These are phyloP conservation scores for Furcasterigmium furcatum DNA, from an alignment of 2,329 filamentous ascomycete genomes.

Conservation along the genomic window DNA sequence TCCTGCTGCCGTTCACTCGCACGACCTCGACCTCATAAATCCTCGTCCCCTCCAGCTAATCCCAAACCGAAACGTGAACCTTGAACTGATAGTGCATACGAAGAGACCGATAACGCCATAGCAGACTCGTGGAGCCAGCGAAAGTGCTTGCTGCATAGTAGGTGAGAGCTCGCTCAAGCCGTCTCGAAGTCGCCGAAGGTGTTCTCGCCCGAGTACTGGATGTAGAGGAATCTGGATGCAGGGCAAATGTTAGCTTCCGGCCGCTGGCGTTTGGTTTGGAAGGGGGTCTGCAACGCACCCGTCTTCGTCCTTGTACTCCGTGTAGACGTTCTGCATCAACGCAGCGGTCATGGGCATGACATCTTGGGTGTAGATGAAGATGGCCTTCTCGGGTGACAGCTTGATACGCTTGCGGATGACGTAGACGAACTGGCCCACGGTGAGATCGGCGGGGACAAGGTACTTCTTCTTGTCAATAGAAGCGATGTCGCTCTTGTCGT, in stretches of 20 bases:
- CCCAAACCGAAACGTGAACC: neutral
- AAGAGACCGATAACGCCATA: neutral
- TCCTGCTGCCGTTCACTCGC: too few relatives aligned
- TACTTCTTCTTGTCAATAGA: slow-evolving; percentile 99
- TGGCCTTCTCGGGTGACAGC: slow-evolving; percentile 98
- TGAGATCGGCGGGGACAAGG: slow-evolving; percentile 93
- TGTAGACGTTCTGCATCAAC: slow-evolving; percentile 99
- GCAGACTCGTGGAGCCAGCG: neutral
- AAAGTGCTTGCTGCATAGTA: neutral
- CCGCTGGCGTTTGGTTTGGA: too few relatives aligned
- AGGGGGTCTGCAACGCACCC: too few relatives aligned
- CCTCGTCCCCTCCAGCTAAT: too few relatives aligned
- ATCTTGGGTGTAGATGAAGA: slow-evolving; percentile 99
- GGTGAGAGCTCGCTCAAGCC: slow-evolving; percentile 20
- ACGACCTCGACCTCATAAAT: too few relatives aligned
- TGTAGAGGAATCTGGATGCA: slow-evolving; percentile 87
- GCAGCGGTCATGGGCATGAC: slow-evolving; percentile 94
- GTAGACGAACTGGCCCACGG: slow-evolving; percentile 99
- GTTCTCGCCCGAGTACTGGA: slow-evolving; percentile 99
- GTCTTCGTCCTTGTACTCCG: slow-evolving; percentile 91
- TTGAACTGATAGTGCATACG: neutral
- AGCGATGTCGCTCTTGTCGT: slow-evolving; percentile 98
- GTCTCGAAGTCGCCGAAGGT: slow-evolving; percentile 71
- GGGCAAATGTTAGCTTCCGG: slow-evolving; percentile 7
- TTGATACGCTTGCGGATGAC: slow-evolving; percentile 99